A percentile compares a stretch with the other conserved stretches of the same genome.
phyloP scores from a whole-genome alignment of 2,329 filamentous ascomycete genomes.

The Phyllosticta citrichinensis region DNA sequence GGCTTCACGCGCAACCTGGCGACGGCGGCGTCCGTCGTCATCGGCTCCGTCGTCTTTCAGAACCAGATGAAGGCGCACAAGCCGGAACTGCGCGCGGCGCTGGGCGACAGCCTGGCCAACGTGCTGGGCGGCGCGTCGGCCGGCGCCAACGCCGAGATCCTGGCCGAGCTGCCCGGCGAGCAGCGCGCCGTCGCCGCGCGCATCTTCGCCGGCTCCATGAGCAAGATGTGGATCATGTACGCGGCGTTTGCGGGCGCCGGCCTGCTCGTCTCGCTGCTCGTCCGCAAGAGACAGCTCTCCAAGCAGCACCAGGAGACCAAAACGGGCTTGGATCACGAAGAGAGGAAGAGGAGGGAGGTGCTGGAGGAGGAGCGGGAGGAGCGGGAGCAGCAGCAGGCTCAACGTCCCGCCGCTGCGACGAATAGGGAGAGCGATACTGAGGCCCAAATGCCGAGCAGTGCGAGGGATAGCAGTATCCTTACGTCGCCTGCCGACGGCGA shows the following conservation, averaged over 20 bases:
- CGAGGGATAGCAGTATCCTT: not conserved
- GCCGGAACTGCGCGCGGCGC: slow-evolving; percentile 35
- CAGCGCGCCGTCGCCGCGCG: slow-evolving; percentile 33
- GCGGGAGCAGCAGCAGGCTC: not conserved
- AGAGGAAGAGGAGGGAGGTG: slow-evolving; percentile 16
- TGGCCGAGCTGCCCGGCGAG: slow-evolving; percentile 41
- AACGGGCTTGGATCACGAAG: slow-evolving; percentile 36
- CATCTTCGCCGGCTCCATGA: slow-evolving; percentile 35
- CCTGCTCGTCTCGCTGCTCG: slow-evolving; percentile 29
- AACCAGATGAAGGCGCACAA: slow-evolving; percentile 57
- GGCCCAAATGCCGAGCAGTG: not conserved
- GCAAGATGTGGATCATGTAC: slow-evolving; percentile 43
- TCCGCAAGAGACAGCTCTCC: slow-evolving; percentile 32
- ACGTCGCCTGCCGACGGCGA: not conserved
- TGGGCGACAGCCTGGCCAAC: slow-evolving; percentile 42
- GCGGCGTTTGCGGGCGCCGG: slow-evolving; percentile 31
- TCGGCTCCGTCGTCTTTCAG: slow-evolving; percentile 72
- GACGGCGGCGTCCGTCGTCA: slow-evolving; percentile 57
- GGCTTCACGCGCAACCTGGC: slow-evolving; percentile 59
- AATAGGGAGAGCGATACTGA: not conserved
- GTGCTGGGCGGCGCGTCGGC: slow-evolving; percentile 50
- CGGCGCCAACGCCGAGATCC: slow-evolving; percentile 49
- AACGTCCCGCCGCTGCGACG: not conserved
- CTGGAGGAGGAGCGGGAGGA: not conserved
- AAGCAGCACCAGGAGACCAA: slow-evolving; percentile 39